These are phyloP conservation scores for Diaporthe caulivora DNA, from an alignment of 2,329 filamentous ascomycete species.

Conservation along the genomic window DNA sequence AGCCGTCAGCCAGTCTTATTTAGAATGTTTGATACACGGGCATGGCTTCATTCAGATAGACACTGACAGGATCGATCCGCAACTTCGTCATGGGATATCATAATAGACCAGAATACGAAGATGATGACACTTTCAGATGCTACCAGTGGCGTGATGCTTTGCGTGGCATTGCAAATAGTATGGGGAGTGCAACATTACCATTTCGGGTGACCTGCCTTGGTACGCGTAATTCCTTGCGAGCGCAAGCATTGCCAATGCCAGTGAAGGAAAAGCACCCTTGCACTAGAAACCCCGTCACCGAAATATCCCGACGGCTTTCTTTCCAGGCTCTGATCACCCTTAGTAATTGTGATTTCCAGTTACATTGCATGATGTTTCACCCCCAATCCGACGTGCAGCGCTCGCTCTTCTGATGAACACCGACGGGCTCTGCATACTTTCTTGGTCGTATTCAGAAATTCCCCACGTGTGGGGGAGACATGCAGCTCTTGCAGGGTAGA, in stretches of 20 bases:
- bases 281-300: background rate
- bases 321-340: background rate
- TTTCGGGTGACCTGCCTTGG: background rate
- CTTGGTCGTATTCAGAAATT: background rate
- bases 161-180: background rate
- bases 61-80: background rate
- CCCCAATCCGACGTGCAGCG: background rate
- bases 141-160: background rate
- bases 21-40: too few relatives aligned
- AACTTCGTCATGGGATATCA: background rate
- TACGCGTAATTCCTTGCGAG: background rate
- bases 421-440: background rate
- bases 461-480: background rate
- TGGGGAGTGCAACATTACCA: background rate
- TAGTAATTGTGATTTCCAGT: background rate
- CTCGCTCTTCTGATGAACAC: background rate
- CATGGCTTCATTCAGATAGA: conserved; percentile 2
- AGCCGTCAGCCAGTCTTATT: background rate
- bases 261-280: background rate
- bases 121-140: background rate
- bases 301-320: background rate
- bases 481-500: background rate
- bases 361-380: background rate
- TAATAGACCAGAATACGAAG: background rate
- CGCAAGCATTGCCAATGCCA: background rate